phyloP scores from a whole-genome alignment of 2,329 filamentous ascomycete species.

The Lecanicillium sp. region DNA sequence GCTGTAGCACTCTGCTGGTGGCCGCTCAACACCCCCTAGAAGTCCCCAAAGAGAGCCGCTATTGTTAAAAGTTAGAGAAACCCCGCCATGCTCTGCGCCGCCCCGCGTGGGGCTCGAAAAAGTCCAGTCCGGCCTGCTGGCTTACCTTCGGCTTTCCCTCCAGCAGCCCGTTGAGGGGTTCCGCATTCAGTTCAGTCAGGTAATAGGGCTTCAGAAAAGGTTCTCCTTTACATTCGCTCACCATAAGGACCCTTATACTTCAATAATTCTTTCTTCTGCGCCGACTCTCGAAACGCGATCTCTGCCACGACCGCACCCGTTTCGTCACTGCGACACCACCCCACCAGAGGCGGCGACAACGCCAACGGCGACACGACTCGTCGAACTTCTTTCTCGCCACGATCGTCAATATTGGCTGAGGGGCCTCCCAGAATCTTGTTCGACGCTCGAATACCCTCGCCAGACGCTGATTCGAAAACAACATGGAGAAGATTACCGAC shows the following conservation, averaged over 20 bases:
- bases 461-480: neutral
- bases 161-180: slow-evolving; percentile 3
- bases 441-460: too few relatives aligned
- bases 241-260: too few relatives aligned
- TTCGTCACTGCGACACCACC: slow-evolving; percentile 1
- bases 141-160: slow-evolving; percentile 15
- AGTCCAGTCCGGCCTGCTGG: slow-evolving; percentile 5
- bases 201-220: too few relatives aligned
- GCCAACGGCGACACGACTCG: slow-evolving; percentile 1
- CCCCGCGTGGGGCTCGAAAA: slow-evolving; percentile 8
- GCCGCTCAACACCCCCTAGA: neutral
- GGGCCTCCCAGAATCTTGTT: too few relatives aligned
- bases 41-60: slow-evolving; percentile 1
- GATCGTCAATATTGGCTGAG: too few relatives aligned
- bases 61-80: neutral
- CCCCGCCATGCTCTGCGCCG: slow-evolving; percentile 3
- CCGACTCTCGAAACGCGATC: too few relatives aligned
- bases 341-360: slow-evolving; percentile 6
- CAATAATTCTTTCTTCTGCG: too few relatives aligned
- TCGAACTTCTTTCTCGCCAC: neutral
- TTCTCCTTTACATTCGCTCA: too few relatives aligned
- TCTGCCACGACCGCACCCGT: slow-evolving; percentile 1
- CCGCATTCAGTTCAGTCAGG: slow-evolving; percentile 4
- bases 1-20: neutral
- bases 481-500: slow-evolving; percentile 85